A percentile compares a stretch with the other conserved stretches of the same genome.
Conservation (phyloP, 2,329 filamentous ascomycete species). For the Fusarium sp. region DNA sequence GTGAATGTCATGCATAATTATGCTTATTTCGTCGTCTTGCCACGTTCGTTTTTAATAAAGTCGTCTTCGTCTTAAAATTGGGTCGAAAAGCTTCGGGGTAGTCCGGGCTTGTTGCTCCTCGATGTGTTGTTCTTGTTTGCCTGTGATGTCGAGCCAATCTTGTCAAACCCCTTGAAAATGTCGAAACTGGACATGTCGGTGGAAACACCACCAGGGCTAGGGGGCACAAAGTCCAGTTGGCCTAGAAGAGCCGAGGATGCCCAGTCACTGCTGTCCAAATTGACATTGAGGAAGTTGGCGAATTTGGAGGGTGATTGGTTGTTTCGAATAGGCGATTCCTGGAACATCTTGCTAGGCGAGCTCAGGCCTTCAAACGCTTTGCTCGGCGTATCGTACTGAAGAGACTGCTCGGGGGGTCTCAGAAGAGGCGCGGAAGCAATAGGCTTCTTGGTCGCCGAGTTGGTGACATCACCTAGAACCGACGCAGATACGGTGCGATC, state of each 20-base stretch:
- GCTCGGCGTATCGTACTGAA: constrained; percentile 65
- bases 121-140: constrained; percentile 34
- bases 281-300: constrained; percentile 49
- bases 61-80: constrained; percentile 42
- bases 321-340: constrained; percentile 49
- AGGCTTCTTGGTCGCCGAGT: constrained; percentile 62
- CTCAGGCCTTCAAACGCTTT: constrained; percentile 66
- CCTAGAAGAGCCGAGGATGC: constrained; percentile 48
- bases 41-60: constrained; percentile 13
- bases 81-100: constrained; percentile 50
- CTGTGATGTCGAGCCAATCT: constrained; percentile 68
- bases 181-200: constrained; percentile 70
- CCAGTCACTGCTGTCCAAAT: constrained; percentile 54
- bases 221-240: constrained; percentile 54
- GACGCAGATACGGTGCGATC: constrained; percentile 73
- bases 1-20: constrained; percentile 44
- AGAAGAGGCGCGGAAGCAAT: constrained; percentile 63
- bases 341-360: constrained; percentile 65
- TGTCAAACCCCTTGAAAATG: constrained; percentile 79
- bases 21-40: constrained; percentile 37
- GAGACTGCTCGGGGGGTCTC: constrained; percentile 57
- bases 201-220: constrained; percentile 64
- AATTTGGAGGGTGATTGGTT: constrained; percentile 64
- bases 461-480: constrained; percentile 70
- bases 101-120: constrained; percentile 44